Conservation (phyloP, 2,329 filamentous ascomycete species). For the Cercospora janseana region DNA sequence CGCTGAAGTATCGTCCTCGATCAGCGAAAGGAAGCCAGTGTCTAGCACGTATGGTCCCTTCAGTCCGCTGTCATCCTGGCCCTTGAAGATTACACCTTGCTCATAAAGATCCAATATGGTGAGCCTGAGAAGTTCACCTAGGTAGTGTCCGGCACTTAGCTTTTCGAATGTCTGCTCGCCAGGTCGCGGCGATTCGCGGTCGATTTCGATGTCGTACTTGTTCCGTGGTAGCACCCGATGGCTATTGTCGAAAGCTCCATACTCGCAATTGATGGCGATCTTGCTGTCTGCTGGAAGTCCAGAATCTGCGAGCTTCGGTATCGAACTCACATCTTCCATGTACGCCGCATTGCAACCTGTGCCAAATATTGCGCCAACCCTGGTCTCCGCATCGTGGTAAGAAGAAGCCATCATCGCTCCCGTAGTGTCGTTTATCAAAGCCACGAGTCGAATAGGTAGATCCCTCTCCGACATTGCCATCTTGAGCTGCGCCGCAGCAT, state of each 20-base stretch:
- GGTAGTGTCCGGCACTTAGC: constrained; percentile 93
- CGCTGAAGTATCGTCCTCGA: constrained; percentile 63
- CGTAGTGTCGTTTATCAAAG: constrained; percentile 89
- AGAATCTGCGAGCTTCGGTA: constrained; percentile 74
- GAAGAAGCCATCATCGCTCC: constrained; percentile 87
- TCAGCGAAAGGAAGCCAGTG: constrained; percentile 82
- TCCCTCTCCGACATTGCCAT: constrained; percentile 69
- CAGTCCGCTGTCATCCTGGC: constrained; percentile 73
- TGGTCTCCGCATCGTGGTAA: constrained; percentile 81
- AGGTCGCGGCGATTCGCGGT: constrained; percentile 86
- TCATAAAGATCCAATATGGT: constrained; percentile 82
- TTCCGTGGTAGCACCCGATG: constrained; percentile 84
- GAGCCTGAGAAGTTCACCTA: constrained; percentile 91
- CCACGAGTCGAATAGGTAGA: constrained; percentile 81
- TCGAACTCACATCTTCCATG: constrained; percentile 78
- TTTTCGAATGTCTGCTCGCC: constrained; percentile 97
- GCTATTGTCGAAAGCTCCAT: constrained; percentile 95
- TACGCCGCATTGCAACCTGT: constrained; percentile 94
- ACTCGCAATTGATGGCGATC: constrained; percentile 98
- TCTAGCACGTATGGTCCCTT: constrained; percentile 83
- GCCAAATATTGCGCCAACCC: constrained; percentile 89
- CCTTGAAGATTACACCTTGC: constrained; percentile 71
- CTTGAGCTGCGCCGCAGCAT: constrained; percentile 88
- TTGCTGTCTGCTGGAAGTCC: constrained; percentile 72
- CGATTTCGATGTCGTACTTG: constrained; percentile 81